Evolutionary conservation across 2,329 filamentous ascomycete genomes (phyloP).

Genomic region (Calonectria pseudoturangicola): DNA sequence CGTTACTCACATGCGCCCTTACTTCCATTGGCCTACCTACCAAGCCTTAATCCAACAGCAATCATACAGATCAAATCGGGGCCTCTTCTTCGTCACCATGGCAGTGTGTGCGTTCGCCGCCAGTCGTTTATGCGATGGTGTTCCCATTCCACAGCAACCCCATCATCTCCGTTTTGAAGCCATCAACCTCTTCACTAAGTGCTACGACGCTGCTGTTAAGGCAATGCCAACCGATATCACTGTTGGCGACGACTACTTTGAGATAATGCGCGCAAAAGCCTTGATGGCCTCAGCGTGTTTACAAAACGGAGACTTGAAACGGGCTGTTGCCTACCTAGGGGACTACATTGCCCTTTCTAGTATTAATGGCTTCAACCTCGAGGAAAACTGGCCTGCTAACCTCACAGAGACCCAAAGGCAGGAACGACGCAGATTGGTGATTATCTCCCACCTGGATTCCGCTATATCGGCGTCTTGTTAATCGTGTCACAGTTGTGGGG

Average conservation of each 20-base stretch:
- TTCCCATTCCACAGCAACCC: neutral
- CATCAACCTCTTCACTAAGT: neutral
- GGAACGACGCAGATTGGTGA: neutral
- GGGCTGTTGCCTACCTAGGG: neutral
- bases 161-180: neutral
- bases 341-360: neutral
- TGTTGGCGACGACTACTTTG: neutral
- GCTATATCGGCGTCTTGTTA: neutral
- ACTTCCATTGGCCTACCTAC: constrained; percentile 3
- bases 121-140: neutral
- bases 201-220: neutral
- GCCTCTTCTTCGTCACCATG: constrained; percentile 6
- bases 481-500: neutral
- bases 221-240: constrained; percentile 2
- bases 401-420: neutral
- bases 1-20: neutral
- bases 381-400: constrained; percentile 7
- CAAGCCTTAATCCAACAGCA: neutral
- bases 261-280: constrained; percentile 4
- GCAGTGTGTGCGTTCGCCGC: constrained; percentile 1
- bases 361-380: constrained; percentile 1
- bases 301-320: neutral
- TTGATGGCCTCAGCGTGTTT: constrained; percentile 1
- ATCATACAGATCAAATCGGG: neutral
- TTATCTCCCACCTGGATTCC: neutral